Evolutionary conservation across 1,284 basidiomycete species (phyloP).

Genomic region (Pseudozyma thailandica): DNA sequence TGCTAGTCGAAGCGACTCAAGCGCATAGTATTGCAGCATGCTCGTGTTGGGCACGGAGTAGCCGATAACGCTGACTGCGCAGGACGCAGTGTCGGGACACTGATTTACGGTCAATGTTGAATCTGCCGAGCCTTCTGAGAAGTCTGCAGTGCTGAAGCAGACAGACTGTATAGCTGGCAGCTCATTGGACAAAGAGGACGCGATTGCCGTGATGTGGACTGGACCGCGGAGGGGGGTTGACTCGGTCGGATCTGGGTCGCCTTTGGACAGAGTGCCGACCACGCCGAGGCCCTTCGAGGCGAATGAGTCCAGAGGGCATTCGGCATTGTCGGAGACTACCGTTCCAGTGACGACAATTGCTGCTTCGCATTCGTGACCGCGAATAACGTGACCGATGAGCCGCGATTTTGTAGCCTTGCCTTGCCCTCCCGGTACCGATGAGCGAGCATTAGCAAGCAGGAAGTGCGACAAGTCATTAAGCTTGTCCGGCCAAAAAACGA

Average conservation of each 20-base stretch:
- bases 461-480: conserved; percentile 12
- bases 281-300: conserved; percentile 3
- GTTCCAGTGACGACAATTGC: conserved; percentile 32
- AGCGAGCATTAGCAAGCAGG: not conserved
- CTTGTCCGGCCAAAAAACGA: conserved; percentile 45
- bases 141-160: not conserved
- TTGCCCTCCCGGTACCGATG: not conserved
- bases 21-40: conserved; percentile 74
- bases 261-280: conserved; percentile 5
- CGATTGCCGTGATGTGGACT: conserved; percentile 10
- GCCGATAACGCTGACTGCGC: conserved; percentile 65
- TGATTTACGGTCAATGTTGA: not conserved
- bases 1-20: conserved; percentile 69
- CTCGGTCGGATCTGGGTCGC: not conserved
- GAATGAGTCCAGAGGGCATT: not conserved
- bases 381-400: conserved; percentile 16
- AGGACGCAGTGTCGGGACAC: not conserved
- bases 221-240: not conserved
- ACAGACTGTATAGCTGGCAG: conserved; percentile 16
- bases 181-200: not conserved
- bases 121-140: not conserved
- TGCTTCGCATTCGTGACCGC: conserved; percentile 20
- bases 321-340: not conserved
- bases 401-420: not conserved
- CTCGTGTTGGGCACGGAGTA: conserved; percentile 72